Evolutionary conservation across 805 yeast species (phyloP), one percentile per base, ranked within the genome.

Genomic region (Pichia gijzeniarum): DNA sequence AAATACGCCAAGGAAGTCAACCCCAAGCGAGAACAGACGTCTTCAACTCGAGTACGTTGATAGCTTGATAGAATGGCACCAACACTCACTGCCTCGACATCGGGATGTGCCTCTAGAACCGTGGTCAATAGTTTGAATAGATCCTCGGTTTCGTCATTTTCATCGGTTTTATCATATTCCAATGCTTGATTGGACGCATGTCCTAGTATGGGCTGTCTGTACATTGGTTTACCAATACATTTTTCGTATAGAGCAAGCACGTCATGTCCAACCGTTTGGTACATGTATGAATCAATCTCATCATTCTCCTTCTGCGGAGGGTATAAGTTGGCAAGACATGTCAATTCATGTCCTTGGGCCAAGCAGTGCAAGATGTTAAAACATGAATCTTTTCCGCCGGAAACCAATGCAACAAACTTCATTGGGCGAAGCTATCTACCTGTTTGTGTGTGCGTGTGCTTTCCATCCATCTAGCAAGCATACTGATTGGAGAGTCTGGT

Each of bases 51-150:
- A 0, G 90, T 84, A 53, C 98, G 72, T 65, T 93, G 99, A 61
- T 93, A 93, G n/a, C 89, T 87, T 0, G 98, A 90, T 30, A 89
- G 68, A 41, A 93, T 93, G 2, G 99, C 99, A 2, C 99, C 99
- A 21, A 91, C 95, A 45, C 95, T 84, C 8, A 93, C 96, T 2
- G 80, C 98, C 54, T 83, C 74, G 18, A 89, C 54, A 33, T 83
- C 90, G 0, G 95, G 93, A 50, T 82, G 84, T 3, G 66, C 52
- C 1, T 51, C 38, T 46, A 69, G 61, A 13, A 89, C 82, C 0
- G 53, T 51, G 7, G 53, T 40, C 27, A 91, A 62, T 16, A 93
- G 66, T 30, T 56, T 55, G 50, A 64, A 80, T 47, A 93, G 65
- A 60, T 90, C 96, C 59, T 90, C 97, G 16, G 93, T 88, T 59